Evolutionary conservation across 148 eudicot species (phyloP).

Genomic region (Arctostaphylos glauca): DNA sequence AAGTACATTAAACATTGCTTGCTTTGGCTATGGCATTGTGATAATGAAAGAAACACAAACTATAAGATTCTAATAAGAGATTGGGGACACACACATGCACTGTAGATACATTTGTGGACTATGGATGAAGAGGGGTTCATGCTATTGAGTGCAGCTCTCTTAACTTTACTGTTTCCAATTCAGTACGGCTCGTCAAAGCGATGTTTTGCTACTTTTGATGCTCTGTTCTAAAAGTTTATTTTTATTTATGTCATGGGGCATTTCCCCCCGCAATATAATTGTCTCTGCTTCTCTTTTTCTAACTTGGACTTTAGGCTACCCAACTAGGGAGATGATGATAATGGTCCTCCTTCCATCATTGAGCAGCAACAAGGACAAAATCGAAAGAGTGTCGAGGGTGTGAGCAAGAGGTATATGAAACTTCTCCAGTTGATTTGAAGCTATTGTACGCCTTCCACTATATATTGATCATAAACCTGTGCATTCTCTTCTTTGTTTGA

Average conservation of each 20-base stretch:
- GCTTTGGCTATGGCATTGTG: background rate
- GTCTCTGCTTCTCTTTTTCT: background rate
- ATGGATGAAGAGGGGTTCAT: background rate
- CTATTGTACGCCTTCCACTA: background rate
- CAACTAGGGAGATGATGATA: constrained; percentile 58
- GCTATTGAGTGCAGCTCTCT: background rate
- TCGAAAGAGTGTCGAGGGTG: too few relatives aligned
- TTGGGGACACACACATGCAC: background rate
- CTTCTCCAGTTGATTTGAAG: constrained; percentile 14
- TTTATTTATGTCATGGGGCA: background rate
- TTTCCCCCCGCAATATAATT: background rate
- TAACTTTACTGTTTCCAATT: background rate
- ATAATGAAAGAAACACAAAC: background rate
- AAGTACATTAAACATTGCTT: constrained; percentile 3
- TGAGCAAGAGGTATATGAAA: constrained; percentile 44
- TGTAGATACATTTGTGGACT: background rate
- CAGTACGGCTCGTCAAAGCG: background rate
- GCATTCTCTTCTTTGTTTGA: background rate
- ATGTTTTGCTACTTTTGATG: background rate
- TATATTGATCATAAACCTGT: background rate
- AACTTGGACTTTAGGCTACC: constrained; percentile 10
- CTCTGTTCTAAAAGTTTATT: background rate
- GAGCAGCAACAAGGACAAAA: constrained; percentile 37
- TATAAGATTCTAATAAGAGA: background rate
- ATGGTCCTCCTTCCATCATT: constrained; percentile 29